Percentiles rank a stretch among this genome's conserved stretches.
Conservation (phyloP, 768 basidiomycete species). For the Agrocybe pediades region DNA sequence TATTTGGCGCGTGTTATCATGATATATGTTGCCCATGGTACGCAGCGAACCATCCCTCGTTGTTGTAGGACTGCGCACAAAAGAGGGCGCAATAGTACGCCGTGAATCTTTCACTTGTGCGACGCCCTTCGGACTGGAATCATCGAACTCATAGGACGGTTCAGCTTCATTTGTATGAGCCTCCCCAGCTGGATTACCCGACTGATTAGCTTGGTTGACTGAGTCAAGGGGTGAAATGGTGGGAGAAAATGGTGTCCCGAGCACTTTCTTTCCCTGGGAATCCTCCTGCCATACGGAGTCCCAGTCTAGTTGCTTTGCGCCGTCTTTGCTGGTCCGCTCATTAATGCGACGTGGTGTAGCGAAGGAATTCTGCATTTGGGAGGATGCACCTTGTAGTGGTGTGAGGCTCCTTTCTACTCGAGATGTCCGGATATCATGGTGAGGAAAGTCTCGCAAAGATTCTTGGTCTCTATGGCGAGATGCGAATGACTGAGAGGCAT, state of each 20-base stretch:
- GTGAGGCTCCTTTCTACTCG: background rate
- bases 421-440: background rate
- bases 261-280: too few relatives aligned
- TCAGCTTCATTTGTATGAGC: too few relatives aligned
- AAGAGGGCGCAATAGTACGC: too few relatives aligned
- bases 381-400: background rate
- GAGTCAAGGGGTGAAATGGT: background rate
- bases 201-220: too few relatives aligned
- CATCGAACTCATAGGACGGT: too few relatives aligned
- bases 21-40: constrained; percentile 11
- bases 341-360: background rate
- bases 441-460: background rate
- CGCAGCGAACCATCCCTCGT: constrained; percentile 13
- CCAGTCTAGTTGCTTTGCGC: background rate
- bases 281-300: background rate
- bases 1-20: background rate
- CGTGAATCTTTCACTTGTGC: too few relatives aligned
- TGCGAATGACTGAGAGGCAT: background rate
- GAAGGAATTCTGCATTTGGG: background rate
- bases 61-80: constrained; percentile 2
- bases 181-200: too few relatives aligned
- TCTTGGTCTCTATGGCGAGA: background rate
- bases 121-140: too few relatives aligned
- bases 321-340: background rate
- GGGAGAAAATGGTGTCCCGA: background rate